Conservation (phyloP, 805 yeast species). For the Kodamaea fukazawae region DNA sequence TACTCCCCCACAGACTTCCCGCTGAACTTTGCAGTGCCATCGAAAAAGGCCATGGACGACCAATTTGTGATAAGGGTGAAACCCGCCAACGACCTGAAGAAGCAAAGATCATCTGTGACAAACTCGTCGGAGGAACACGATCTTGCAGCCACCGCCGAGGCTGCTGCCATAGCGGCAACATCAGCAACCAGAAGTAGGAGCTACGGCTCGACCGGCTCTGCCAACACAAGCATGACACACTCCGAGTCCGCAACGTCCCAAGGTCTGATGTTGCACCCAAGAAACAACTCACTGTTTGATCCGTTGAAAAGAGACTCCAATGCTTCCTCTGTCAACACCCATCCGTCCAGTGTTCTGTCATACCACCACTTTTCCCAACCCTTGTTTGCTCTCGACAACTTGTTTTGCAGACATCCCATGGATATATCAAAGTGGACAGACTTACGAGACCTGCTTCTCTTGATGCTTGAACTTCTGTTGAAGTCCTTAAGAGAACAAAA, state of each 20-base stretch:
- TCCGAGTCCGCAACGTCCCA: neutral
- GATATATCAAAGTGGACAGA: constrained; percentile 64
- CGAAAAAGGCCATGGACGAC: constrained; percentile 17
- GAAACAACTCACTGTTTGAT: constrained; percentile 21
- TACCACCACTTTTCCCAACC: constrained; percentile 44
- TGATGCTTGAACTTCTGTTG: constrained; percentile 46
- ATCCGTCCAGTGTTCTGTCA: constrained; percentile 23
- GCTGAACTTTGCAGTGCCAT: constrained; percentile 27
- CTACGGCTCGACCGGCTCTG: neutral
- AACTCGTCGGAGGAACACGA: neutral
- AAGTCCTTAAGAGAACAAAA: constrained; percentile 52
- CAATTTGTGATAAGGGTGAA: neutral
- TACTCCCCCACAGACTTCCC: constrained; percentile 20
- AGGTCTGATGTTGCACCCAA: constrained; percentile 3
- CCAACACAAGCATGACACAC: neutral
- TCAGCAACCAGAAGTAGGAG: neutral
- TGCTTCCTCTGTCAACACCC: constrained; percentile 30
- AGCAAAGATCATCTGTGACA: neutral
- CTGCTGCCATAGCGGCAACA: neutral
- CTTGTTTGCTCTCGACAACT: constrained; percentile 35
- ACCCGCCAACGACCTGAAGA: neutral
- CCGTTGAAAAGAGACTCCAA: constrained; percentile 38
- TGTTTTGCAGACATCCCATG: constrained; percentile 57
- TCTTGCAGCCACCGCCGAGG: constrained; percentile 1
- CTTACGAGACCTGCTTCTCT: constrained; percentile 46